Evolutionary conservation across 2,329 filamentous ascomycete species (phyloP).

Genomic region (Diaporthe aspalathi): DNA sequence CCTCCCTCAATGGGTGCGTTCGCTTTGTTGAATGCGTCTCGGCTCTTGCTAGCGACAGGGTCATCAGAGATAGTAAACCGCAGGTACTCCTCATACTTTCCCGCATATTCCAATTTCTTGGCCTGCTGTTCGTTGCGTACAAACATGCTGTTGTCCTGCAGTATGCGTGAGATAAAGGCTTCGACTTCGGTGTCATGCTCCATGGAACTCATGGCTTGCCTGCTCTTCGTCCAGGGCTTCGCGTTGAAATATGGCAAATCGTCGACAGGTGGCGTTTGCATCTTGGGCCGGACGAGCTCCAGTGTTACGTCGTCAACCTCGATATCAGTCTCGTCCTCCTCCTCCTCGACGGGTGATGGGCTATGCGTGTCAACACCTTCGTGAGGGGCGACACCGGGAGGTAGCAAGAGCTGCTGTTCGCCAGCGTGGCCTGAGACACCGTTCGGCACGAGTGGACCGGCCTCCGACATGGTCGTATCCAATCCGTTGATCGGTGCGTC

Average conservation of each 20-base stretch:
- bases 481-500: slow-evolving; percentile 42
- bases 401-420: slow-evolving; percentile 34
- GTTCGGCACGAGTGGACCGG: slow-evolving; percentile 33
- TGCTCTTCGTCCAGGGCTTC: slow-evolving; percentile 61
- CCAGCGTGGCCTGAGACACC: slow-evolving; percentile 42
- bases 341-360: slow-evolving; percentile 61
- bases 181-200: slow-evolving; percentile 55
- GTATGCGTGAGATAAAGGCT: slow-evolving; percentile 58
- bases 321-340: slow-evolving; percentile 65
- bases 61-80: slow-evolving; percentile 68
- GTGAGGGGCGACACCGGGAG: slow-evolving; percentile 39
- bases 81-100: slow-evolving; percentile 64
- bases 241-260: slow-evolving; percentile 61
- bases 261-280: slow-evolving; percentile 66
- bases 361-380: slow-evolving; percentile 55
- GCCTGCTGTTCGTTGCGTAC: slow-evolving; percentile 53
- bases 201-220: slow-evolving; percentile 56
- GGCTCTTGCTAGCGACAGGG: slow-evolving; percentile 64
- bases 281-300: slow-evolving; percentile 61
- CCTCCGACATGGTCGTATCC: slow-evolving; percentile 28
- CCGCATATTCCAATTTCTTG: slow-evolving; percentile 55
- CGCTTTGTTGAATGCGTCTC: slow-evolving; percentile 63
- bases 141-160: slow-evolving; percentile 55
- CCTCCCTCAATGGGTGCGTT: slow-evolving; percentile 45
- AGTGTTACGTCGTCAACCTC: slow-evolving; percentile 64